Evolutionary conservation across 1,284 basidiomycete species (phyloP), one percentile per base, ranked within the genome.

Genomic region (Melampsora larici-populina): DNA sequence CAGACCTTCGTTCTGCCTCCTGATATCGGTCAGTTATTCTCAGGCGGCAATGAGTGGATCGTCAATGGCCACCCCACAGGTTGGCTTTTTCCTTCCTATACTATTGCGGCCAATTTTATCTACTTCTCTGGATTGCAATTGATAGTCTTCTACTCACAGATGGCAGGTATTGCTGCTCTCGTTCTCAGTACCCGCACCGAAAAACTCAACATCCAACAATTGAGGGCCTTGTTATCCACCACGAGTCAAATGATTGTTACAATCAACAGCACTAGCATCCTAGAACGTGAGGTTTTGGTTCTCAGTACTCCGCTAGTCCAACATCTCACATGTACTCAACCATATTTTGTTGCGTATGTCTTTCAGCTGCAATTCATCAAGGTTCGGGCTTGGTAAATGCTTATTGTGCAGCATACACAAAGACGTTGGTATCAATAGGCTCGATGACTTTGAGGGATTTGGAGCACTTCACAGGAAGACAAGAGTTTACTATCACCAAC

Each of bases 1-100:
- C 18, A 55, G 9, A 36, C 36, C 9, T 55, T 26, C 51, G 0
- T 21, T 55, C 24, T 55, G 3, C 24, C 7, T 26, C 21, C 51
- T 55, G 51, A 55, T 55, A 26, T 21, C 51, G 18, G 21, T 26
- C 8, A 51, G 6, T 21, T 17, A 21, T 55, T 55, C 9, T 55
- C 65, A 77, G 74, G 65, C 74, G 48, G 29, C 74, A 29, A 68
- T 55, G 9, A 69, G 66, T 62, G 74, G 74, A 63, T 68, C 74
- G 29, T 77, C 67, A 40, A 77, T 77, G 74, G 65, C 74, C 29
- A 58, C 67, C 33, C 74, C 74, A 9, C 74, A 77, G 67, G 74
- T 77, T 43, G 6, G 64, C 7, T 26, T 21, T 60, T 8, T 17
- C 9, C 31, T 33, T 51, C 29, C 43, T 26, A 51, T n/a, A n/a